Percentiles rank a stretch among this genome's conserved stretches.
Evolutionary conservation across 2,329 filamentous ascomycete species (phyloP).

Genomic region (Stemphylium vesicarium): DNA sequence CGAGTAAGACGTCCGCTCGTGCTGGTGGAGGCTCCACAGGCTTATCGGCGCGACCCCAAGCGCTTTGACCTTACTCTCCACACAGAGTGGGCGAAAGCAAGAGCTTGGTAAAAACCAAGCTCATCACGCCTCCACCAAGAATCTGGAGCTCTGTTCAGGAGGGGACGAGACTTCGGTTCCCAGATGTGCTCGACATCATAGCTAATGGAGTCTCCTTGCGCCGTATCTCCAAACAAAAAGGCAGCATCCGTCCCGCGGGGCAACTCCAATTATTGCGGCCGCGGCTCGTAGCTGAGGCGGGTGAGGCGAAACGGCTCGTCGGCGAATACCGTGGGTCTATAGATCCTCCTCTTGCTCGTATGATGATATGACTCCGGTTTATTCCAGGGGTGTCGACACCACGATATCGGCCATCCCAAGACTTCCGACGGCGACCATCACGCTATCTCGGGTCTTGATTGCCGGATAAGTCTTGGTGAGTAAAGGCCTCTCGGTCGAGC

Average conservation of each 20-base stretch:
- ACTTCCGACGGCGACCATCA: constrained; percentile 68
- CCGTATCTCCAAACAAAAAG: constrained; percentile 40
- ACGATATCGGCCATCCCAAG: constrained; percentile 76
- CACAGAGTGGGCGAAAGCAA: constrained; percentile 71
- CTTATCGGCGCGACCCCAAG: constrained; percentile 77
- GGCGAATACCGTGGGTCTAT: constrained; percentile 68
- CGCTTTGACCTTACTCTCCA: constrained; percentile 73
- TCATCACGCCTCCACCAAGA: constrained; percentile 70
- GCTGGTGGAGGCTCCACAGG: constrained; percentile 73
- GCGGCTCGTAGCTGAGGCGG: constrained; percentile 72
- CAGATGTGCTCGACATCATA: constrained; percentile 76
- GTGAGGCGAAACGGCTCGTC: constrained; percentile 66
- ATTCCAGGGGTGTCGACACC: constrained; percentile 82
- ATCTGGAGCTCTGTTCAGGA: constrained; percentile 83
- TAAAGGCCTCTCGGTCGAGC: constrained; percentile 49
- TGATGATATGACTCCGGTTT: constrained; percentile 77
- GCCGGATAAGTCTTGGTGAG: constrained; percentile 62
- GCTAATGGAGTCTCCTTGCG: constrained; percentile 70
- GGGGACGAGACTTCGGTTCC: constrained; percentile 71
- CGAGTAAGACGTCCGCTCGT: constrained; percentile 47
- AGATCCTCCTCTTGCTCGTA: constrained; percentile 72
- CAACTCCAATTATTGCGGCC: constrained; percentile 67
- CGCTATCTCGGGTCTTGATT: constrained; percentile 68
- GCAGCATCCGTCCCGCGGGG: neutral
- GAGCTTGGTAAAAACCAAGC: constrained; percentile 65